Conservation (phyloP, 164 flowering plant species). For the Tetracentron sinense region DNA sequence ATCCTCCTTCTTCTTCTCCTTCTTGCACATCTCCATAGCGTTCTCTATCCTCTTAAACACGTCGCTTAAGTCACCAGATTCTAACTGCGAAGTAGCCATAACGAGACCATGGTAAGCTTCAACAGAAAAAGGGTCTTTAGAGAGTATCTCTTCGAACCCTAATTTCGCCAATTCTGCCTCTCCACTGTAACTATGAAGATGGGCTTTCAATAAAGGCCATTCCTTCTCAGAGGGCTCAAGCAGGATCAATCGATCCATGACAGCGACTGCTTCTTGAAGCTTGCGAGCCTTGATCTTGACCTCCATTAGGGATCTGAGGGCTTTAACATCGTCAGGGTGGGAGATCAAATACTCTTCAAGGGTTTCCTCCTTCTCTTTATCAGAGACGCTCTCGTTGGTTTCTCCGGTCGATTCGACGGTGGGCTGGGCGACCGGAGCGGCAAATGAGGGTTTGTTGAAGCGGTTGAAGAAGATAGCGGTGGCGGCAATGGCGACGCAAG, state of each 20-base stretch:
- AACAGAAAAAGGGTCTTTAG: slow-evolving; percentile 58
- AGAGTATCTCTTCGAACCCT: slow-evolving; percentile 54
- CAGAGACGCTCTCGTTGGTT: slow-evolving; percentile 10
- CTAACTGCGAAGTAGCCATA: slow-evolving; percentile 44
- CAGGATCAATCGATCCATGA: slow-evolving; percentile 48
- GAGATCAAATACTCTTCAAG: slow-evolving; percentile 44
- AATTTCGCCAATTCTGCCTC: slow-evolving; percentile 47
- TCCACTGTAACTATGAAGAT: slow-evolving; percentile 43
- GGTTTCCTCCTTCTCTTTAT: slow-evolving; percentile 40
- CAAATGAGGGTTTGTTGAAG: slow-evolving; percentile 38
- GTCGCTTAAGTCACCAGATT: slow-evolving; percentile 28
- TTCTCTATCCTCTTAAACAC: slow-evolving; percentile 50
- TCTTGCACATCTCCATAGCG: slow-evolving; percentile 57
- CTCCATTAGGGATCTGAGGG: slow-evolving; percentile 61
- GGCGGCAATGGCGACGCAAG: slow-evolving; percentile 37
- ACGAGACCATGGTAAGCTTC: slow-evolving; percentile 86
- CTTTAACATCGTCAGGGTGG: slow-evolving; percentile 43
- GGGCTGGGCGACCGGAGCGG: slow-evolving; percentile 32
- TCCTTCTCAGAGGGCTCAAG: slow-evolving; percentile 60
- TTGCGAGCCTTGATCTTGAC: slow-evolving; percentile 47
- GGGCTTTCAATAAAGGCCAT: slow-evolving; percentile 65
- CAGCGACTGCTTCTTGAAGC: slow-evolving; percentile 49
- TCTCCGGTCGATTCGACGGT: slow-evolving; percentile 21
- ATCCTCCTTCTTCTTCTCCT: slow-evolving; percentile 47
- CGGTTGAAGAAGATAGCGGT: slow-evolving; percentile 48